Conservation (phyloP, 2,329 filamentous ascomycete species). For the Helminthosporium solani region DNA sequence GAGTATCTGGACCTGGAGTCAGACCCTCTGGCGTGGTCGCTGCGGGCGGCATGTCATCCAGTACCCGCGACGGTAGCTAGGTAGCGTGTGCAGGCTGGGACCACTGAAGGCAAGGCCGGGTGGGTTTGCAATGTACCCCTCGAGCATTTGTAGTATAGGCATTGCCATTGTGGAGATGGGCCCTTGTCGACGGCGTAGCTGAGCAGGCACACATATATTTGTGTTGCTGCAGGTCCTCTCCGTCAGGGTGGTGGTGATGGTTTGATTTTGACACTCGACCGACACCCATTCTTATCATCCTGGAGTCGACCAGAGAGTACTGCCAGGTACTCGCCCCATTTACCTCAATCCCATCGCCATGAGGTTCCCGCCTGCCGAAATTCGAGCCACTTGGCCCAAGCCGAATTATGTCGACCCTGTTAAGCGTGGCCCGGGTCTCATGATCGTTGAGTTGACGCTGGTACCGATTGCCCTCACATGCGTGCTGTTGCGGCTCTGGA, state of each 20-base stretch:
- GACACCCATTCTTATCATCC: too few relatives aligned
- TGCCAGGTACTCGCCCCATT: slow-evolving; percentile 16
- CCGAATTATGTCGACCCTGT: slow-evolving; percentile 48
- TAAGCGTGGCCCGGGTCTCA: slow-evolving; percentile 44
- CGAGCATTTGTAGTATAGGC: slow-evolving; percentile 1
- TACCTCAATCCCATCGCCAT: slow-evolving; percentile 18
- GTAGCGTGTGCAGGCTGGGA: slow-evolving; percentile 23
- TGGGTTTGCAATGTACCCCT: slow-evolving; percentile 21
- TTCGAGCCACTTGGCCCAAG: slow-evolving; percentile 43
- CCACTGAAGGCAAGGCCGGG: slow-evolving; percentile 26
- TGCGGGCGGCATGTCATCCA: slow-evolving; percentile 31
- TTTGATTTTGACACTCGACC: slow-evolving; percentile 10
- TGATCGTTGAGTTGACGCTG: slow-evolving; percentile 44
- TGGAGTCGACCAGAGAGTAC: slow-evolving; percentile 22
- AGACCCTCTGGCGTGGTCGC: slow-evolving; percentile 23
- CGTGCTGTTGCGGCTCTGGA: slow-evolving; percentile 37
- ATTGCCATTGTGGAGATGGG: slow-evolving; percentile 27
- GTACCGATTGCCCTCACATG: slow-evolving; percentile 40
- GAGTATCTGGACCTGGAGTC: slow-evolving; percentile 13
- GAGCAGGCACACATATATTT: slow-evolving; percentile 27
- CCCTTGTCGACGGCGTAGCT: slow-evolving; percentile 25
- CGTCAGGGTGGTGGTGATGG: slow-evolving; percentile 26
- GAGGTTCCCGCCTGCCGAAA: slow-evolving; percentile 36
- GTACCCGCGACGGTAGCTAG: slow-evolving; percentile 26
- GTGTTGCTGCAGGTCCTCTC: slow-evolving; percentile 16